Percentiles rank a stretch among this genome's conserved stretches.
These are phyloP conservation scores for Penicillium canescens DNA, from an alignment of 495 filamentous ascomycete species.

Conservation along the genomic window DNA sequence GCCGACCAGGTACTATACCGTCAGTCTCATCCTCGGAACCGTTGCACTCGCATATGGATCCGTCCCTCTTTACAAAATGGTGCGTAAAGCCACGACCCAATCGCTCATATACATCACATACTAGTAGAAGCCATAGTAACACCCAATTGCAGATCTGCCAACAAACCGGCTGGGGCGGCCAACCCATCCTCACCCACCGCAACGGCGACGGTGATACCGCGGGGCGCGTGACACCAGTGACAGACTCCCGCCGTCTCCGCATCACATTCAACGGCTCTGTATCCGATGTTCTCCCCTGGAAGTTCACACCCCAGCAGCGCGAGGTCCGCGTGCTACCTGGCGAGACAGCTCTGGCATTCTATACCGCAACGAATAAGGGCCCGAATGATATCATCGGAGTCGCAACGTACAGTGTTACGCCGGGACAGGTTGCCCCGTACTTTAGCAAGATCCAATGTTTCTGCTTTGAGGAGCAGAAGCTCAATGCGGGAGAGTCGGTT, in stretches of 20 bases:
- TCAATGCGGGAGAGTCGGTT: conserved; percentile 94
- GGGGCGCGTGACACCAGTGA: conserved; percentile 75
- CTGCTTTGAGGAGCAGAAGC: conserved; percentile 95
- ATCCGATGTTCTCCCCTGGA: conserved; percentile 95
- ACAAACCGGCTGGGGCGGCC: conserved; percentile 92
- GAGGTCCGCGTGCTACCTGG: conserved; percentile 94
- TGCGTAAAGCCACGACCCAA: conserved; percentile 26
- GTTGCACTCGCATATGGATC: conserved; percentile 92
- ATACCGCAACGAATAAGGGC: conserved; percentile 90
- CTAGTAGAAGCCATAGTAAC: not conserved
- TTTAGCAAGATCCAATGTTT: conserved; percentile 99
- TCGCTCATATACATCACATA: not conserved
- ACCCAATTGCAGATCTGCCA: conserved; percentile 74
- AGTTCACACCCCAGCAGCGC: conserved; percentile 94
- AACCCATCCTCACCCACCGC: conserved; percentile 83
- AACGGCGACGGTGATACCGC: conserved; percentile 63
- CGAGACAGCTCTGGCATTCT: conserved; percentile 97
- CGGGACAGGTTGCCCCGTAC: conserved; percentile 93
- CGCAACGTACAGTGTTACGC: conserved; percentile 95
- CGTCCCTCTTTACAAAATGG: conserved; percentile 98
- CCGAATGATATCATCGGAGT: conserved; percentile 94
- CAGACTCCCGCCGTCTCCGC: conserved; percentile 76
- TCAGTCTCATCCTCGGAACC: conserved; percentile 85
- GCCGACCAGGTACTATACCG: conserved; percentile 70
- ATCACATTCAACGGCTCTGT: conserved; percentile 96